Evolutionary conservation across 805 yeast species (phyloP).

Genomic region (Tetrapisispora nanseiensis): DNA sequence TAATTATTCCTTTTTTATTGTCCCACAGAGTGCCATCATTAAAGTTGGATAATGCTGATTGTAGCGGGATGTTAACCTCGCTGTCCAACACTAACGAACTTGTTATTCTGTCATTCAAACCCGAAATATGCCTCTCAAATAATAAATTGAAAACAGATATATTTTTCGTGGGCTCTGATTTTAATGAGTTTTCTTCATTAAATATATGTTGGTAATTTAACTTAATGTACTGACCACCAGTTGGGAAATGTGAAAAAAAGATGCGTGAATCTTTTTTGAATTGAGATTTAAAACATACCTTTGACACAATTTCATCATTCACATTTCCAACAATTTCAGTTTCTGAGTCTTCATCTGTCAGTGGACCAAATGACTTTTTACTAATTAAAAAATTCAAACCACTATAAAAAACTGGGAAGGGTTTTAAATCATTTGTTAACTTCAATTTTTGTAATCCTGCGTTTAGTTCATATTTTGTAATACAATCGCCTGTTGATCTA

Average conservation of each 20-base stretch:
- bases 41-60: background rate
- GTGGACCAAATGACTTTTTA: background rate
- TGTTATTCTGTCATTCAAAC: slow-evolving; percentile 38
- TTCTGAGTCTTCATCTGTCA: background rate
- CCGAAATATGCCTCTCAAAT: slow-evolving; percentile 30
- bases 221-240: slow-evolving; percentile 35
- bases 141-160: slow-evolving; percentile 24
- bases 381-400: slow-evolving; percentile 59
- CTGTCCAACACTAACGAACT: slow-evolving; percentile 1
- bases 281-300: slow-evolving; percentile 27
- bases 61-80: background rate
- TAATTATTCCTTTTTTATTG: background rate
- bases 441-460: slow-evolving; percentile 44
- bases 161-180: slow-evolving; percentile 20
- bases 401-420: slow-evolving; percentile 26
- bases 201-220: slow-evolving; percentile 40
- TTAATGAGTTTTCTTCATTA: slow-evolving; percentile 8
- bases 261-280: slow-evolving; percentile 37
- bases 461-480: slow-evolving; percentile 21
- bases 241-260: slow-evolving; percentile 34
- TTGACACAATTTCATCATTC: background rate
- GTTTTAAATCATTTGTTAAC: slow-evolving; percentile 8
- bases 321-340: background rate
- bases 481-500: background rate
- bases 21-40: background rate